These are phyloP conservation scores for Tubosaeta brunneosetosa DNA, from an alignment of 768 basidiomycete genomes.

Conservation along the genomic window DNA sequence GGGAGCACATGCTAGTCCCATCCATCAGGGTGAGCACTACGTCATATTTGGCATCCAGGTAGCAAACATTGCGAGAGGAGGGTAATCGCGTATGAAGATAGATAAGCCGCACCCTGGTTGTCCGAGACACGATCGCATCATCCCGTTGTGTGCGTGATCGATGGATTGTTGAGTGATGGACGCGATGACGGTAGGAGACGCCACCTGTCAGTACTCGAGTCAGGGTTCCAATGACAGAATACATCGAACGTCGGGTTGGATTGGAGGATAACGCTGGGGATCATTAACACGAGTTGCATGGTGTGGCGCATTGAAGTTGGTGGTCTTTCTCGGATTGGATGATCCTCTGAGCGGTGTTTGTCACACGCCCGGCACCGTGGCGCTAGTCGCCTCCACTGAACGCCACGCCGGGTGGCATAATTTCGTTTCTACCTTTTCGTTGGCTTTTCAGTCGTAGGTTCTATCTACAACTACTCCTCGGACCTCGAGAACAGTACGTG, in stretches of 20 bases:
- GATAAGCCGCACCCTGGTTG: neutral
- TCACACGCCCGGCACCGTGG: neutral
- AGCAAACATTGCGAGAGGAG: neutral
- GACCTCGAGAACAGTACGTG: neutral
- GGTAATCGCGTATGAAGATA: neutral
- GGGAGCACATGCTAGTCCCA: neutral
- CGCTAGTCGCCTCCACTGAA: neutral
- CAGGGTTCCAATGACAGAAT: neutral
- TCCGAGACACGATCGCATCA: neutral
- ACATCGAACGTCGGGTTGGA: neutral
- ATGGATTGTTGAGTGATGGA: no score
- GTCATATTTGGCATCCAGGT: neutral
- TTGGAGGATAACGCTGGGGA: neutral
- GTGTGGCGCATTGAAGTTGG: constrained; percentile 1
- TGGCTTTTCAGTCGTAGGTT: neutral
- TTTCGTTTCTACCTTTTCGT: neutral
- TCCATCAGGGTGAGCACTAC: neutral
- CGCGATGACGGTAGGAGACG: neutral
- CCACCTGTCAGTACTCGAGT: neutral
- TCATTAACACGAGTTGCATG: constrained; percentile 11
- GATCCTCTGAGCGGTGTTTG: neutral
- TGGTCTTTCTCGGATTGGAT: constrained; percentile 7
- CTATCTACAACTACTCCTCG: neutral
- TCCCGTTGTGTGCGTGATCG: neutral
- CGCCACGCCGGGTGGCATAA: neutral